These are phyloP conservation scores for Pyrenophora graminea DNA, from an alignment of 2,329 filamentous ascomycete genomes.

Conservation along the genomic window DNA sequence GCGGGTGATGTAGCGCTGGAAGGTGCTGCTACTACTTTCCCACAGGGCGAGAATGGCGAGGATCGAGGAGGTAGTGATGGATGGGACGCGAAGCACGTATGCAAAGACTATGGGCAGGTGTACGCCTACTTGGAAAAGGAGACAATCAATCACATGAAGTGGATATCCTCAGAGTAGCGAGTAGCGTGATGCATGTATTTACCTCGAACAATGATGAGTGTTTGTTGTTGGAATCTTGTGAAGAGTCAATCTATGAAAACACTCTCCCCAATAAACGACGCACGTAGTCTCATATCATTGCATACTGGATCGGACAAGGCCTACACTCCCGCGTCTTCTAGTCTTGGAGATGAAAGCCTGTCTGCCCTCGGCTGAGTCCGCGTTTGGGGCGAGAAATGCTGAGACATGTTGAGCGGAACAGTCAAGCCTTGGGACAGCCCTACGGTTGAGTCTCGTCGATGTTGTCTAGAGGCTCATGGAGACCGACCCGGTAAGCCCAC, in stretches of 20 bases:
- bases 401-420: no score
- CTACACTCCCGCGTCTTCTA: no score
- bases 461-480: no score
- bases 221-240: background rate
- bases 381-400: no score
- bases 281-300: no score
- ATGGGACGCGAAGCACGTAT: constrained; percentile 42
- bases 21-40: constrained; percentile 41
- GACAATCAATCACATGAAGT: constrained; percentile 36
- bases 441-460: no score
- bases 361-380: no score
- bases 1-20: constrained; percentile 41
- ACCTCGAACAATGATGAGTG: background rate
- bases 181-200: background rate
- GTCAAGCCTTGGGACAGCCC: no score
- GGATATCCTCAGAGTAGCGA: constrained; percentile 31
- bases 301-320: background rate
- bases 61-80: constrained; percentile 42
- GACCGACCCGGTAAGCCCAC: no score
- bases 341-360: no score
- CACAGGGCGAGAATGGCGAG: constrained; percentile 26
- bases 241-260: background rate
- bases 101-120: constrained; percentile 40
- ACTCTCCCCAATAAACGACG: no score
- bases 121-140: constrained; percentile 34